Base-by-base conservation (phyloP, 2,329 filamentous ascomycete genomes). In the Blastomyces silverae region DNA sequence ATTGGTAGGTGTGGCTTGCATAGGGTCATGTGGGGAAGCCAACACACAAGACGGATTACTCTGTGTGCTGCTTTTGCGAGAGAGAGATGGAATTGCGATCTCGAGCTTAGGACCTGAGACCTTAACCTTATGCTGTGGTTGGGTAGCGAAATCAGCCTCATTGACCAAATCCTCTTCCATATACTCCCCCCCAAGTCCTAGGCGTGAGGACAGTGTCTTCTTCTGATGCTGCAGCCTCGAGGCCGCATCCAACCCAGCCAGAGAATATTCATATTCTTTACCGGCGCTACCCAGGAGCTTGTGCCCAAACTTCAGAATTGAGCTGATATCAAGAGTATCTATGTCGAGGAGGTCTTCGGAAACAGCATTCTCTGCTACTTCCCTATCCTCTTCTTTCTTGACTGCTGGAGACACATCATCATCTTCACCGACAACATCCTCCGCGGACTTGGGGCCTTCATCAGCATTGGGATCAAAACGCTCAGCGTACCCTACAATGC, bases 401-500 rank as follows among this genome's bases (percentile, higher is more conserved):
- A 76, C 28, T 37, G 59, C 44, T 59, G 22, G 22, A 28, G 56
- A 28, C 1, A 53, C 79, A 46, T 81, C 80, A 42, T 79, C 79
- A 53, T 53, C 50, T 28, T 31, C 25, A 20, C 74, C 69, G 44
- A 83, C 80, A 67, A 90, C 80, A 28, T 77, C 73, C 63, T 82
- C 80, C 67, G 80, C 80, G 62, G 79, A 73, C 48, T 73, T 70
- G 22, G 76, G 69, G 48, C 82, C 84, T 69, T 93, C 90, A 66
- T 87, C 88, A 25, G 83, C 83, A 73, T 97, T 97, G 0, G 94
- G 95, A 71, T 97, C 92, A 75, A 94, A 96, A 56, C 84, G 80
- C 64, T 91, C 87, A 0, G 92, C 91, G 81, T 97, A 90, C 65
- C 93, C 88, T 67, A 96, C 88, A 69, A 99, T 97, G 72, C 93